These are phyloP conservation scores for Colletotrichum limetticola DNA, from an alignment of 2,329 filamentous ascomycete genomes.

Conservation along the genomic window DNA sequence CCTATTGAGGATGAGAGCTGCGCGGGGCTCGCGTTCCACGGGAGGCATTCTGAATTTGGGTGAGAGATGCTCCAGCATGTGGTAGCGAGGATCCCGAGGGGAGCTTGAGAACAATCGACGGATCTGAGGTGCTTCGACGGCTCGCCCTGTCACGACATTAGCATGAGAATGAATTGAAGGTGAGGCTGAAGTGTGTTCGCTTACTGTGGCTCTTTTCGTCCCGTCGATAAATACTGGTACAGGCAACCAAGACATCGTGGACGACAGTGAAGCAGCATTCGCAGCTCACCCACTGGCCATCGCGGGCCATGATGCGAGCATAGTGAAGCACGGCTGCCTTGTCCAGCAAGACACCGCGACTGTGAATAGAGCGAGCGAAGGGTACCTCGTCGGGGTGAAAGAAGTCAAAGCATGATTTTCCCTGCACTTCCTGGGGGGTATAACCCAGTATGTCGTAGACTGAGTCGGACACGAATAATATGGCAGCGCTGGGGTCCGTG, in stretches of 20 bases:
- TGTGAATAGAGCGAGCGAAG: conserved; percentile 78
- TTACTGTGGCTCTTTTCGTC: conserved; percentile 81
- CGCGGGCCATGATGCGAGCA: conserved; percentile 74
- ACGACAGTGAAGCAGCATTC: conserved; percentile 93
- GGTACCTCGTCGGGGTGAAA: conserved; percentile 86
- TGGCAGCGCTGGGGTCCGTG: conserved; percentile 81
- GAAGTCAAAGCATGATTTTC: conserved; percentile 84
- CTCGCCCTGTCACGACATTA: conserved; percentile 63
- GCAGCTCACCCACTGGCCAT: conserved; percentile 80
- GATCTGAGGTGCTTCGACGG: conserved; percentile 80
- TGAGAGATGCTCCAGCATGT: conserved; percentile 88
- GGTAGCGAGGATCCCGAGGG: conserved; percentile 84
- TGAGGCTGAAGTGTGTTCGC: background rate
- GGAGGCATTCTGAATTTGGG: conserved; percentile 77
- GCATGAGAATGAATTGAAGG: background rate
- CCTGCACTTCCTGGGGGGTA: conserved; percentile 78
- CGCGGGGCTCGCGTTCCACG: conserved; percentile 79
- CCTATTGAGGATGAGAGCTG: conserved; percentile 85
- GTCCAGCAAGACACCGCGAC: conserved; percentile 78
- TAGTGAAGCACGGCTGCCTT: conserved; percentile 88
- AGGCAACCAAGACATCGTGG: conserved; percentile 87
- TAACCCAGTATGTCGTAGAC: conserved; percentile 87
- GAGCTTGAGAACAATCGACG: conserved; percentile 84
- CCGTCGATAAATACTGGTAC: conserved; percentile 79
- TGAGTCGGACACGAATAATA: conserved; percentile 86